A percentile compares a stretch with the other conserved stretches of the same genome.
Conservation (phyloP, 441 rosid genomes). For the Brassica hybrid region DNA sequence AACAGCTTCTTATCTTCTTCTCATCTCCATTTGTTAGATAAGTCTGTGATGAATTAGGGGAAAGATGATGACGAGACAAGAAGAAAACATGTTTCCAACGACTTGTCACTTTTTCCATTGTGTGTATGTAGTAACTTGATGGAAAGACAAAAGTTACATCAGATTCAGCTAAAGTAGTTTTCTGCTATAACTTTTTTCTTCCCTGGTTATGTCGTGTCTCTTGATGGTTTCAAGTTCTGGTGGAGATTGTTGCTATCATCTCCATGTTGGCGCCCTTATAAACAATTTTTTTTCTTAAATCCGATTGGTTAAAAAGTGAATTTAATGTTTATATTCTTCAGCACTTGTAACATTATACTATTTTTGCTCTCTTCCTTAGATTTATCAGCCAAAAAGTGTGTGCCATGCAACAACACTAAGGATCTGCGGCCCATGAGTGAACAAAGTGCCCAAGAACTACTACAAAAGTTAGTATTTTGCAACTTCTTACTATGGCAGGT, state of each 20-base stretch:
- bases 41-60: neutral
- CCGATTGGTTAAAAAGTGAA: neutral
- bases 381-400: slow-evolving; percentile 72
- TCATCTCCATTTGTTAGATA: neutral
- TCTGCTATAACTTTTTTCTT: neutral
- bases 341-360: slow-evolving; percentile 6
- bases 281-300: neutral
- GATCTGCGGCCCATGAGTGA: slow-evolving; percentile 78
- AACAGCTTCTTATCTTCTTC: neutral
- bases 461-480: slow-evolving; percentile 44
- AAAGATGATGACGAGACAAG: neutral
- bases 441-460: slow-evolving; percentile 59
- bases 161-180: neutral
- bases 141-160: slow-evolving; percentile 2
- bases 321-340: slow-evolving; percentile 10
- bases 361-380: slow-evolving; percentile 48
- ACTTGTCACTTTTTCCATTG: neutral
- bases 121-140: neutral
- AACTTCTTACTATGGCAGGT: neutral
- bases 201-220: neutral
- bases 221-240: neutral
- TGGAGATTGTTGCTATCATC: neutral
- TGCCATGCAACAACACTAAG: slow-evolving; percentile 62
- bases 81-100: neutral
- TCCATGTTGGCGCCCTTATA: slow-evolving; percentile 1